These are phyloP conservation scores for Agastache rugosa DNA, from an alignment of 257 asterid species.

Conservation along the genomic window DNA sequence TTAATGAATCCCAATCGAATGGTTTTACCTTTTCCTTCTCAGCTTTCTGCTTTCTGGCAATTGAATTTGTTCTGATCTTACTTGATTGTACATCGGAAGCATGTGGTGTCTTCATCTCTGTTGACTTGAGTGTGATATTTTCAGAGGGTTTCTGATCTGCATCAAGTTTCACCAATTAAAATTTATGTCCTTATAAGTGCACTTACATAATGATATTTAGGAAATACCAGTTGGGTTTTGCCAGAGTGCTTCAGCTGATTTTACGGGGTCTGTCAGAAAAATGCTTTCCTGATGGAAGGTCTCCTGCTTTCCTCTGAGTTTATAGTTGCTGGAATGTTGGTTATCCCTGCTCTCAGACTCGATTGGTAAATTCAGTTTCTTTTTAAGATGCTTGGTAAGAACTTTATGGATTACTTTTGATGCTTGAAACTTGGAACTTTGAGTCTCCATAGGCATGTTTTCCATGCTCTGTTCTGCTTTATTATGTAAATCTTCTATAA, in stretches of 20 bases:
- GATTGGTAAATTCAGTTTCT: conserved; percentile 35
- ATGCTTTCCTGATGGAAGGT: conserved; percentile 44
- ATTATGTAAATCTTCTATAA: conserved; percentile 30
- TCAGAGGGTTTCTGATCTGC: conserved; percentile 37
- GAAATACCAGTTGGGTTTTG: conserved; percentile 50
- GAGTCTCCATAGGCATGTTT: conserved; percentile 37
- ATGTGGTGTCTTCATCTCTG: conserved; percentile 27
- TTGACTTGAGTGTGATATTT: conserved; percentile 28
- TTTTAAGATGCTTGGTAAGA: conserved; percentile 32
- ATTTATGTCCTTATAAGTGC: not conserved
- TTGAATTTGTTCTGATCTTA: conserved; percentile 40
- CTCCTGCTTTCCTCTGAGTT: conserved; percentile 39
- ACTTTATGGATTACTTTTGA: conserved; percentile 33
- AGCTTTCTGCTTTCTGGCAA: conserved; percentile 55
- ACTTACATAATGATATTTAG: conserved; percentile 24
- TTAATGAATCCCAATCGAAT: conserved; percentile 71
- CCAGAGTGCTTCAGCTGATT: conserved; percentile 47
- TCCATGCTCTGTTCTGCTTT: conserved; percentile 42
- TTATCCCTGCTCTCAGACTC: conserved; percentile 38
- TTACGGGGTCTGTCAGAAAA: conserved; percentile 35
- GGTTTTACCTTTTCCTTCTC: conserved; percentile 52
- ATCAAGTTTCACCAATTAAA: conserved; percentile 32
- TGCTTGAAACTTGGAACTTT: conserved; percentile 35
- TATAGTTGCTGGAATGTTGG: conserved; percentile 38
- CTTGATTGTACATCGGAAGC: conserved; percentile 34